Conservation (phyloP, 1,284 basidiomycete genomes). For the Cystobasidium sp. region DNA sequence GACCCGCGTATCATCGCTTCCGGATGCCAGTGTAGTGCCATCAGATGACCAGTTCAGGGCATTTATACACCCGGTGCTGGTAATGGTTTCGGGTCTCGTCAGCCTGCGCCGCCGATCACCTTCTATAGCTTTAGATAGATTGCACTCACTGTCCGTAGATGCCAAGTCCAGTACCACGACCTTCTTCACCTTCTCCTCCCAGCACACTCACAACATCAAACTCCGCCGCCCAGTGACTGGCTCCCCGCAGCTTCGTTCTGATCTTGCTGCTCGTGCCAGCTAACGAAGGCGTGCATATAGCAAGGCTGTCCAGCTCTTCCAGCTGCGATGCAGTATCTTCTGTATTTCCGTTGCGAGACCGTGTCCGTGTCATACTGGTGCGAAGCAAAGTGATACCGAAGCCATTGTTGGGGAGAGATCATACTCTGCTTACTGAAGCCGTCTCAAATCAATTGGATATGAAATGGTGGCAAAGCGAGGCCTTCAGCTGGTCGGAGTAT, state of each 20-base stretch:
- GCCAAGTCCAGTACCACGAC: constrained; percentile 21
- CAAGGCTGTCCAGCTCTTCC: constrained; percentile 7
- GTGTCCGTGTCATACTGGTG: no score
- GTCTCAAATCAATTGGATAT: no score
- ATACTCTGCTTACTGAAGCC: no score
- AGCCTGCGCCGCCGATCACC: not conserved
- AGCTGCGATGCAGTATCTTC: not conserved
- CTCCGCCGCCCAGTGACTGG: constrained; percentile 30
- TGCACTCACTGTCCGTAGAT: constrained; percentile 35
- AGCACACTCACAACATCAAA: constrained; percentile 30
- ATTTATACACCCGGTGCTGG: constrained; percentile 48
- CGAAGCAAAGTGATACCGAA: no score
- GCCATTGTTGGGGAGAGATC: no score
- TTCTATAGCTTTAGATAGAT: not conserved
- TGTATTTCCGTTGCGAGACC: no score
- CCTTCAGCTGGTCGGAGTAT: no score
- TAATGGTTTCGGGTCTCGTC: not conserved
- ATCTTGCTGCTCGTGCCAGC: not conserved
- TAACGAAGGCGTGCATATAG: not conserved
- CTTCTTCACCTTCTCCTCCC: constrained; percentile 40
- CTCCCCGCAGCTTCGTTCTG: not conserved
- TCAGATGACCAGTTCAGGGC: constrained; percentile 47
- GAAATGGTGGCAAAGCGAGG: no score
- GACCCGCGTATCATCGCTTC: constrained; percentile 51
- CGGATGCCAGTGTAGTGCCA: constrained; percentile 45